These are phyloP conservation scores for Isoetes engelmannii DNA, from an alignment of 83 land plant genomes.

Conservation along the genomic window DNA sequence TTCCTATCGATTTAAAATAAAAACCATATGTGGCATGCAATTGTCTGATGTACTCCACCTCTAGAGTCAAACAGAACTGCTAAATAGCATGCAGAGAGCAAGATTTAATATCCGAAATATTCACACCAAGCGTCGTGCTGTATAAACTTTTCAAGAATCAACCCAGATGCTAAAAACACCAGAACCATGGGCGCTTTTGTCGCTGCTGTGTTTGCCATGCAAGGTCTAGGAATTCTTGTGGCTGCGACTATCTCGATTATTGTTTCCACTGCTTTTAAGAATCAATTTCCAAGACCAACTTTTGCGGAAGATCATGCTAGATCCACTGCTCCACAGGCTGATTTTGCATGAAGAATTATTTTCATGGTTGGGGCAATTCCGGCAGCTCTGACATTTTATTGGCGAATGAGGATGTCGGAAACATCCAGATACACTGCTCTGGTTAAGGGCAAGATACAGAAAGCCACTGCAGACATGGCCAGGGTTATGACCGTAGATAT, in stretches of 20 bases:
- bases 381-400: slow-evolving; percentile 37
- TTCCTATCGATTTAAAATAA: too few species aligned
- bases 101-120: too few species aligned
- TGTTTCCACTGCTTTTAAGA: slow-evolving; percentile 33
- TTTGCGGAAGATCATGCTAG: slow-evolving; percentile 4
- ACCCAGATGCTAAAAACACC: slow-evolving; percentile 24
- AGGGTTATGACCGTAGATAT: slow-evolving; percentile 36
- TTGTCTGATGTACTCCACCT: too few species aligned
- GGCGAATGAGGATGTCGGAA: slow-evolving; percentile 37
- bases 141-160: too few species aligned
- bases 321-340: slow-evolving; percentile 37
- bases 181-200: slow-evolving; percentile 37
- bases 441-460: slow-evolving; percentile 31
- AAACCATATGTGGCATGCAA: too few species aligned
- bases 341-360: slow-evolving; percentile 37
- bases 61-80: too few species aligned
- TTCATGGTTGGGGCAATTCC: slow-evolving; percentile 40
- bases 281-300: slow-evolving; percentile 10
- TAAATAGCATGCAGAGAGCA: too few species aligned
- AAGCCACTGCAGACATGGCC: slow-evolving; percentile 47
- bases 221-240: slow-evolving; percentile 29
- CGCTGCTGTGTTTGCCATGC: slow-evolving; percentile 47
- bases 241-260: slow-evolving; percentile 33
- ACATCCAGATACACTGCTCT: slow-evolving; percentile 53
- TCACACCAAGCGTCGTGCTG: too few species aligned